Base-by-base conservation (phyloP, 1,139 yeast genomes). In the Hanseniaspora gamundiae region DNA sequence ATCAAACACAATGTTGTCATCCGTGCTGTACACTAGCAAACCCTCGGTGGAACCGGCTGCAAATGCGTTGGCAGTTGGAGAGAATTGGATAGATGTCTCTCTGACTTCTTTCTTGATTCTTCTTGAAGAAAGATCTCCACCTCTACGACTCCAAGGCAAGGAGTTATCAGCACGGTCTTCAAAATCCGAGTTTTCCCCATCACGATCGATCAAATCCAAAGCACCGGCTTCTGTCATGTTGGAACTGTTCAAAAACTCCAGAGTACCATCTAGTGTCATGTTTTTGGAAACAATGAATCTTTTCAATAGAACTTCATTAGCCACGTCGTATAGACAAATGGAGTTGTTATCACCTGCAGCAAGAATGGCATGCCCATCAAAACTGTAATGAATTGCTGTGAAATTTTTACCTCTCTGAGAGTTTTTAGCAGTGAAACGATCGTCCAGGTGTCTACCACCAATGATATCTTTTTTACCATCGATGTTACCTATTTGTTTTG, bases 11-110 rank as follows among this genome's bases (percentile, higher is more conserved):
- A 85, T 66, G 14, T 74, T 68, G 47, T 80, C 79, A 59, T 88
- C 94, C 35, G 87, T 75, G 1, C 95, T 80, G 60, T 77, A 91
- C 2, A 91, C 69, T 47, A 88, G 67, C 42, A 93, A 67, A 7
- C 99, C 99, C 61, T 91, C 98, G 0, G 98, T 91, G 1, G 95
- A 80, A 0, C 96, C 94, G 27, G 95, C 95, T 2, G 95, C 93
- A 68, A 93, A 93, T 26, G 95, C 78, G 38, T 83, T 72, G 8
- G 94, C 83, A 0, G 96, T 82, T 22, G 98, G 98, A 2, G 95
- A 84, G 57, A 88, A 91, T 51, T 73, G 74, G 35, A 93, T 72
- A 4, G 82, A 68, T 1, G 84, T 75, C 1, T 91, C 87, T 55
- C 94, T 69, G 22, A 91, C 73, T 48, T 82, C 94, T 0, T 96